These are phyloP conservation scores for Draba incana DNA, from an alignment of 345 rosid species.

Conservation along the genomic window DNA sequence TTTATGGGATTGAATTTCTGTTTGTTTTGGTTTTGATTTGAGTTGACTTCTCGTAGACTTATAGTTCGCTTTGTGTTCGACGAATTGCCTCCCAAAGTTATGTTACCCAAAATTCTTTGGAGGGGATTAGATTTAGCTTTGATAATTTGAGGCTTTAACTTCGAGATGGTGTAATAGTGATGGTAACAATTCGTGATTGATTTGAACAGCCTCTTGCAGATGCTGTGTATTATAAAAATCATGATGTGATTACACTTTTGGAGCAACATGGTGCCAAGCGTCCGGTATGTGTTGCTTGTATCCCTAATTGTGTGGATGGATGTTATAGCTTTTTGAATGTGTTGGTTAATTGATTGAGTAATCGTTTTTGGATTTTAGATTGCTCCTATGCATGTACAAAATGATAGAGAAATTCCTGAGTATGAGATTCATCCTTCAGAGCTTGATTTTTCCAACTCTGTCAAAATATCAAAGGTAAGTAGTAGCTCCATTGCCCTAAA, in stretches of 20 bases:
- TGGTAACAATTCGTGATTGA: conserved; percentile 33
- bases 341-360: conserved; percentile 11
- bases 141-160: background rate
- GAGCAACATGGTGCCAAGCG: conserved; percentile 78
- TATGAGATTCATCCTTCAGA: conserved; percentile 75
- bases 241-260: conserved; percentile 69
- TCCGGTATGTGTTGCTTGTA: conserved; percentile 47
- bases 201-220: conserved; percentile 83
- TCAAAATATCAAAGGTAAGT: conserved; percentile 71
- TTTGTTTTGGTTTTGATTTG: conserved; percentile 10
- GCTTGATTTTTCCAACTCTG: conserved; percentile 77
- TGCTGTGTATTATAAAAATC: conserved; percentile 72
- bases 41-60: conserved; percentile 22
- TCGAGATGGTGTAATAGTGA: background rate
- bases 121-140: background rate
- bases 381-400: conserved; percentile 79
- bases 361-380: conserved; percentile 41
- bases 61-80: conserved; percentile 35
- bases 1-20: background rate
- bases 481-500: background rate
- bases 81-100: conserved; percentile 16
- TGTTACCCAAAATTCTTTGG: background rate
- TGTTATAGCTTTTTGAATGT: conserved; percentile 5
- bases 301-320: background rate
- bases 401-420: conserved; percentile 76